phyloP scores from a whole-genome alignment of 768 basidiomycete genomes.

The Suillus discolor region DNA sequence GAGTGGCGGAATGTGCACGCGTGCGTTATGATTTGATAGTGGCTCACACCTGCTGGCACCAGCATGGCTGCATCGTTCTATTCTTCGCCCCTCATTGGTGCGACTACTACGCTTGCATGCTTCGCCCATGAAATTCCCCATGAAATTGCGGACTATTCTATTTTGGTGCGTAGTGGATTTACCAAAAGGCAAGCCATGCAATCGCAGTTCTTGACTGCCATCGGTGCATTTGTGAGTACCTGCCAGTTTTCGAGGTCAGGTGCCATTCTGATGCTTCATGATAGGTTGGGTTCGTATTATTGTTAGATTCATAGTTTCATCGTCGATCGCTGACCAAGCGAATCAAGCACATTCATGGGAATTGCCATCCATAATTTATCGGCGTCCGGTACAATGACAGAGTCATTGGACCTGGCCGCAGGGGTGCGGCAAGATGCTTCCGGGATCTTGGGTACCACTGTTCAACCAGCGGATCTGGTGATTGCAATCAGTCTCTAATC shows the following conservation, averaged over 20 bases:
- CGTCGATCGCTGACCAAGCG: constrained; percentile 10
- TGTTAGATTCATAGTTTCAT: neutral
- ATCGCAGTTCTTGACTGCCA: constrained; percentile 88
- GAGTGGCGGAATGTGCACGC: constrained; percentile 34
- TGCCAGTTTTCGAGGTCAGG: constrained; percentile 18
- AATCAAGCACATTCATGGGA: constrained; percentile 77
- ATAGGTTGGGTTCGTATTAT: constrained; percentile 37
- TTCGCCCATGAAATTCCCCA: constrained; percentile 96
- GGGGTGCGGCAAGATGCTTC: constrained; percentile 74
- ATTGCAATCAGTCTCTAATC: constrained; percentile 18
- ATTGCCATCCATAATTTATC: constrained; percentile 82
- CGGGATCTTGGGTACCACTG: constrained; percentile 84
- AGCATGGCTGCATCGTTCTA: constrained; percentile 98
- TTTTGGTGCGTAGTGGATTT: constrained; percentile 86
- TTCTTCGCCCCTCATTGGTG: constrained; percentile 90
- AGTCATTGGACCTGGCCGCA: constrained; percentile 65
- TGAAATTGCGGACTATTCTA: constrained; percentile 98
- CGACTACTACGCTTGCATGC: constrained; percentile 93
- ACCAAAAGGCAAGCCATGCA: constrained; percentile 92
- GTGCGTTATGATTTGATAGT: constrained; percentile 12
- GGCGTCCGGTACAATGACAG: constrained; percentile 43
- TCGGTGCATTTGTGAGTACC: constrained; percentile 80
- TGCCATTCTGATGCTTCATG: constrained; percentile 21
- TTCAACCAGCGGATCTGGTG: constrained; percentile 78
- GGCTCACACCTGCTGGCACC: constrained; percentile 7